phyloP scores from a whole-genome alignment of 2,329 filamentous ascomycete species.

The Ustulina deusta region DNA sequence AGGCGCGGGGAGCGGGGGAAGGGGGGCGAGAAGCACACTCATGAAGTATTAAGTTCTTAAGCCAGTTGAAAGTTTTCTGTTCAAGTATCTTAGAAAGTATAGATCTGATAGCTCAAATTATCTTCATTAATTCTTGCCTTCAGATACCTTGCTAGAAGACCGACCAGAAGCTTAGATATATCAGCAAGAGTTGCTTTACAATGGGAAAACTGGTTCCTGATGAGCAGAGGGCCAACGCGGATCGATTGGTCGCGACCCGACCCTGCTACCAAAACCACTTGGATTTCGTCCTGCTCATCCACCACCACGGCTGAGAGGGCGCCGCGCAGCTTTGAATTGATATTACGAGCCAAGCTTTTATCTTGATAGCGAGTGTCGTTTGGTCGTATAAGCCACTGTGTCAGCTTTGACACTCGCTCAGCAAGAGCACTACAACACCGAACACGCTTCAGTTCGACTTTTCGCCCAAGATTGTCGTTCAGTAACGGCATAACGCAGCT shows the following conservation, averaged over 20 bases:
- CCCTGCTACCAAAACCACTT: slow-evolving; percentile 5
- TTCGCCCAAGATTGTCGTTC: neutral
- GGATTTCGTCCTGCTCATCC: slow-evolving; percentile 11
- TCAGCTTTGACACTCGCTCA: slow-evolving; percentile 7
- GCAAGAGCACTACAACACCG: slow-evolving; percentile 13
- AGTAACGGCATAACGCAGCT: neutral
- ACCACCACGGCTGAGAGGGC: slow-evolving; percentile 4
- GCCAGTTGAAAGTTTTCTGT: neutral
- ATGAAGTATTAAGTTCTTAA: too few relatives aligned
- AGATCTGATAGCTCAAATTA: neutral
- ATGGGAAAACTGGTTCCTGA: neutral
- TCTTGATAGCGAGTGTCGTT: neutral
- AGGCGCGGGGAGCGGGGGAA: too few relatives aligned
- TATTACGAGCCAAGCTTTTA: too few relatives aligned
- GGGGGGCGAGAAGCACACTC: too few relatives aligned
- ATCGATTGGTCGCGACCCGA: slow-evolving; percentile 15
- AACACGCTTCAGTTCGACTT: slow-evolving; percentile 6
- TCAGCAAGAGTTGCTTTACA: neutral
- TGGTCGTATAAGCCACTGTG: neutral
- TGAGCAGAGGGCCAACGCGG: neutral
- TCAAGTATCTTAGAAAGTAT: neutral
- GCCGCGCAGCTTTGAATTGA: slow-evolving; percentile 7
- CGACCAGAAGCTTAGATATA: slow-evolving; percentile 2
- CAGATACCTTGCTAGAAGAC: slow-evolving; percentile 10
- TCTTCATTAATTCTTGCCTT: neutral